Percentiles rank a stretch among this genome's conserved stretches.
Conservation (phyloP, 139 green algal species). For the Diplosphaera chodatii region DNA sequence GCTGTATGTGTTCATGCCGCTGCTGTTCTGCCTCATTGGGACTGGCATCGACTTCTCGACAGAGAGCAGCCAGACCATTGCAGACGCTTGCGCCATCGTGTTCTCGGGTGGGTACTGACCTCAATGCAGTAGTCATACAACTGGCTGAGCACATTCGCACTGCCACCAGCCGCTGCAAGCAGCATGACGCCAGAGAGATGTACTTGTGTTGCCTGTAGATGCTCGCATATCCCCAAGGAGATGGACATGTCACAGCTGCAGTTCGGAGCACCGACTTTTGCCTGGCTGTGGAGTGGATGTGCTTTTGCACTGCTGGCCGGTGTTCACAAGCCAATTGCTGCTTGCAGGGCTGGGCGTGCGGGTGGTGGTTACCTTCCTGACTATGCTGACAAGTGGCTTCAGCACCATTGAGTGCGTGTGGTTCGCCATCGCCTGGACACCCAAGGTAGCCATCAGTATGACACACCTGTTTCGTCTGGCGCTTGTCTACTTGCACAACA, state of each 20-base stretch:
- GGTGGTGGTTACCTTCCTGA: constrained; percentile 37
- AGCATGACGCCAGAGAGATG: no score
- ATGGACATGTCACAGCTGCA: neutral
- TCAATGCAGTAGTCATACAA: no score
- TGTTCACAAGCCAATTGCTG: no score
- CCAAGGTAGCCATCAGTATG: constrained; percentile 57
- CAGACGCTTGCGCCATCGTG: constrained; percentile 49
- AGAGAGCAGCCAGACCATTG: constrained; percentile 35
- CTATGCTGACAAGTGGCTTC: constrained; percentile 43
- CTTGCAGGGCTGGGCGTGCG: constrained; percentile 43
- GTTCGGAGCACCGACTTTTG: no score
- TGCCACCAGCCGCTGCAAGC: no score
- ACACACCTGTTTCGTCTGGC: no score
- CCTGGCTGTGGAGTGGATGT: no score
- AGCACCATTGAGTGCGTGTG: constrained; percentile 63
- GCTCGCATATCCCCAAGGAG: constrained; percentile 1
- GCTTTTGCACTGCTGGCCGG: no score
- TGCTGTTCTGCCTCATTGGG: constrained; percentile 82
- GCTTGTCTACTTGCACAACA: no score
- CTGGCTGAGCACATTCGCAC: no score
- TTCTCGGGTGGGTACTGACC: constrained; percentile 31
- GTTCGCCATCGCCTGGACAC: constrained; percentile 69
- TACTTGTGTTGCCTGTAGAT: no score
- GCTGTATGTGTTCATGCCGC: constrained; percentile 53
- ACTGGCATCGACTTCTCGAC: constrained; percentile 49